These are phyloP conservation scores for Alternaria angustiovoidea DNA, from an alignment of 2,329 filamentous ascomycete species.

Conservation along the genomic window DNA sequence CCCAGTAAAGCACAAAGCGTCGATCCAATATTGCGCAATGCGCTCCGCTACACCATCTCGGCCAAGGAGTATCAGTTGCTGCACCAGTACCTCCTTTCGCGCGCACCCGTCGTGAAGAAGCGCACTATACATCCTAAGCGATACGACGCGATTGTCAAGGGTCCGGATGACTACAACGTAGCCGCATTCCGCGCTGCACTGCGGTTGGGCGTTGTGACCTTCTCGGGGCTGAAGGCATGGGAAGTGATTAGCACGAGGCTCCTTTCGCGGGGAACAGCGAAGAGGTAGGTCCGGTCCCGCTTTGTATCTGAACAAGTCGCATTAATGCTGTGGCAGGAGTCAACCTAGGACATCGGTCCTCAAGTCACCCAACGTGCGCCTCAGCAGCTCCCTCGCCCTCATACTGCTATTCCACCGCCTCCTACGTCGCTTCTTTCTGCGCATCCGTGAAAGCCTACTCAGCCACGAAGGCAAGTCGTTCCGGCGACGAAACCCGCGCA, in stretches of 20 bases:
- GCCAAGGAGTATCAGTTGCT: constrained; percentile 85
- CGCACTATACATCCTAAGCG: constrained; percentile 59
- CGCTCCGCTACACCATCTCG: constrained; percentile 83
- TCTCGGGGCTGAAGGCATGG: constrained; percentile 57
- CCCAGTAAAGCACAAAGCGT: constrained; percentile 43
- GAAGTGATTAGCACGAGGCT: constrained; percentile 53
- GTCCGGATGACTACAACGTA: constrained; percentile 58
- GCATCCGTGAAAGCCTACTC: constrained; percentile 79
- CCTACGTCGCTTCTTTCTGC: constrained; percentile 86
- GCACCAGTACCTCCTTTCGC: constrained; percentile 82
- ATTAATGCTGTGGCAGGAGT: constrained; percentile 33
- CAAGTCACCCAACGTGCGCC: constrained; percentile 72
- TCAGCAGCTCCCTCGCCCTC: constrained; percentile 83
- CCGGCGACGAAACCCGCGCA: constrained; percentile 79
- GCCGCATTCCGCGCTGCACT: constrained; percentile 57
- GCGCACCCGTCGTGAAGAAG: constrained; percentile 68
- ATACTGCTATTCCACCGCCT: constrained; percentile 89
- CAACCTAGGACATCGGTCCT: constrained; percentile 53
- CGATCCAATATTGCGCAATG: constrained; percentile 82
- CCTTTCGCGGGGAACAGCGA: constrained; percentile 40
- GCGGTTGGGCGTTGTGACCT: constrained; percentile 55
- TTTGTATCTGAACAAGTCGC: neutral
- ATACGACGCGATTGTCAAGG: constrained; percentile 61
- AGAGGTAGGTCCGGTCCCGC: constrained; percentile 23
- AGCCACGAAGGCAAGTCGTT: constrained; percentile 83